Evolutionary conservation across 257 asterid genomes (phyloP).

Genomic region (Coffea eugenioides): DNA sequence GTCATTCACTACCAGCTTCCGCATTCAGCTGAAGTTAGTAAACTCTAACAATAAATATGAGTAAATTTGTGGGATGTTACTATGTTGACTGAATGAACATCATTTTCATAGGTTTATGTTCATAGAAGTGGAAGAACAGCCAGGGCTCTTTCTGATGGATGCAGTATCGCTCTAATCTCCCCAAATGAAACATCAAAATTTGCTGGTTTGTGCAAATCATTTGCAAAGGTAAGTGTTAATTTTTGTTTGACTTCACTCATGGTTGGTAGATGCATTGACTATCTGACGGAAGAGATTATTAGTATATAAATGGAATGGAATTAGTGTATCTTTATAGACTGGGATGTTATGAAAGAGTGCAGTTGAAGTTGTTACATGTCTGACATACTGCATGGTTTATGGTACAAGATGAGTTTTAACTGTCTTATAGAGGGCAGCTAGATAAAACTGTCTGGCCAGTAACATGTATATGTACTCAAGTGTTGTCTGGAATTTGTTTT

Average conservation of each 20-base stretch:
- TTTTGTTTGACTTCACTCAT: conserved; percentile 1
- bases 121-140: conserved; percentile 99
- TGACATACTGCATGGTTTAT: background rate
- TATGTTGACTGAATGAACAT: conserved; percentile 17
- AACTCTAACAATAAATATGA: background rate
- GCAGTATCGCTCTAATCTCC: conserved; percentile 85
- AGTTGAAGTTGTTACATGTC: background rate
- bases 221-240: conserved; percentile 61
- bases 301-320: background rate
- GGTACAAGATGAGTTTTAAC: background rate
- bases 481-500: background rate
- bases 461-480: background rate
- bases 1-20: conserved; percentile 99
- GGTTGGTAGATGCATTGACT: background rate
- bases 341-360: background rate
- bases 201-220: conserved; percentile 83
- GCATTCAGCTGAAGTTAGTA: conserved; percentile 81
- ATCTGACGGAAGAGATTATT: background rate
- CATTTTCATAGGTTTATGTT: conserved; percentile 67
- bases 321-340: background rate
- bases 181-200: conserved; percentile 90
- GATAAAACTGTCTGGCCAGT: background rate
- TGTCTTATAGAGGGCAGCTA: background rate
- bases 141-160: conserved; percentile 93
- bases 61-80: background rate